Evolutionary conservation across 1,284 basidiomycete species (phyloP), one percentile per base, ranked within the genome.

Genomic region (Trichosporon sp.): DNA sequence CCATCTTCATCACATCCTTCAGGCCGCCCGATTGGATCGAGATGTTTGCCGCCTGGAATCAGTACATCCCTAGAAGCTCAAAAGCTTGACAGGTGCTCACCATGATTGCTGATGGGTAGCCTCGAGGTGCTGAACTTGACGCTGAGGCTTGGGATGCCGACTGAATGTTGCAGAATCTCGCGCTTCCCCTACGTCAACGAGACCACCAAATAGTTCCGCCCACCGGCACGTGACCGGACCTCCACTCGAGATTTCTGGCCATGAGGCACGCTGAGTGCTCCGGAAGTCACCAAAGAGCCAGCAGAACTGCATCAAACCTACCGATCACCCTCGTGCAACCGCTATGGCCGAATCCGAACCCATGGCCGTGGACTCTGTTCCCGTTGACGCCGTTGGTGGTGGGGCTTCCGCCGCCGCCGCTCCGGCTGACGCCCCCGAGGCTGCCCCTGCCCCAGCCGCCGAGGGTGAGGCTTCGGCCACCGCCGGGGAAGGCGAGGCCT

Each of bases 1-100:
- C 94, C 89, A 96, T 94, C 86, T 94, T 95, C 67, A 93, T 95
- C 68, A 95, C 90, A 78, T 96, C 93, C 70, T 92, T 88, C 72
- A 95, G 83, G 44, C 77, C 75, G 12, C 76, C 76, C 67, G 80
- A 71, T 76, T 83, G 76, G 67, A 84, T 83, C 7, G 83, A 80
- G 70, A 85, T 85, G 70, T 83, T 84, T 65, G 81, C 79, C 60
- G 83, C 80, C 82, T 84, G 69, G 34, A 1, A 65, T 67, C 27
- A 67, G 66, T 62, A 27, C 2, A 3, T 32, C 18, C 5, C 42
- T 56, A 9, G 29, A n/a, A 27, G 18, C 31, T 27, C 12, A 9
- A 18, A 8, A 15, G 27, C 56, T 51, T 23, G 18, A 12, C 25
- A 11, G 3, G 31, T 2, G 23, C 69, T 44, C 32, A 71, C 69